These are phyloP conservation scores for Mycena floridula DNA, from an alignment of 768 basidiomycete genomes.

Conservation along the genomic window DNA sequence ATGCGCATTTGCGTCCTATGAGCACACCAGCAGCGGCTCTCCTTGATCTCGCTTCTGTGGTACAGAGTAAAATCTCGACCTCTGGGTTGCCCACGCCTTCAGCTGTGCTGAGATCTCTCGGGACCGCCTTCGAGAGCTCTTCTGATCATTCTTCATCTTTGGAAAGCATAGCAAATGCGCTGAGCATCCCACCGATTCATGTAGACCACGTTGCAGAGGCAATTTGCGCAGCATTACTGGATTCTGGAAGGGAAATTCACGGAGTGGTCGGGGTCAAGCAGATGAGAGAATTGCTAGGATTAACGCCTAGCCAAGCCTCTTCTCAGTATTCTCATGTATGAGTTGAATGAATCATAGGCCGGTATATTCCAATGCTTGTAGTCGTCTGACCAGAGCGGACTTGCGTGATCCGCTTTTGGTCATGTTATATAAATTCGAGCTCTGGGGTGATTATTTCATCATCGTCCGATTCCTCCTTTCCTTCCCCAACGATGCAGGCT, in stretches of 20 bases:
- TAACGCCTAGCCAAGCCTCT: too few relatives aligned
- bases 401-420: too few relatives aligned
- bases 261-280: slow-evolving; percentile 65
- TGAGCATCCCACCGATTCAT: slow-evolving; percentile 87
- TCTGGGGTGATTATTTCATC: too few relatives aligned
- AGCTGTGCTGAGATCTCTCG: slow-evolving; percentile 48
- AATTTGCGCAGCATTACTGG: slow-evolving; percentile 59
- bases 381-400: too few relatives aligned
- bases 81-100: slow-evolving; percentile 58
- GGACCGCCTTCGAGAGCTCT: slow-evolving; percentile 24
- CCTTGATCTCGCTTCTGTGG: slow-evolving; percentile 70
- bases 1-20: slow-evolving; percentile 88
- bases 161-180: slow-evolving; percentile 67
- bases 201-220: slow-evolving; percentile 93
- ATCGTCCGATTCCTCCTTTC: too few relatives aligned
- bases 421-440: too few relatives aligned
- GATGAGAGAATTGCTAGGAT: slow-evolving; percentile 76
- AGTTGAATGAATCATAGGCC: too few relatives aligned
- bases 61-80: slow-evolving; percentile 57
- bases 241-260: slow-evolving; percentile 39
- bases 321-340: too few relatives aligned
- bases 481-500: too few relatives aligned
- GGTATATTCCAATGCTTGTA: too few relatives aligned
- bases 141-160: slow-evolving; percentile 34
- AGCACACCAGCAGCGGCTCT: slow-evolving; percentile 80